Evolutionary conservation across 257 asterid species (phyloP), one percentile per base, ranked within the genome.

Genomic region (Vinca minor): DNA sequence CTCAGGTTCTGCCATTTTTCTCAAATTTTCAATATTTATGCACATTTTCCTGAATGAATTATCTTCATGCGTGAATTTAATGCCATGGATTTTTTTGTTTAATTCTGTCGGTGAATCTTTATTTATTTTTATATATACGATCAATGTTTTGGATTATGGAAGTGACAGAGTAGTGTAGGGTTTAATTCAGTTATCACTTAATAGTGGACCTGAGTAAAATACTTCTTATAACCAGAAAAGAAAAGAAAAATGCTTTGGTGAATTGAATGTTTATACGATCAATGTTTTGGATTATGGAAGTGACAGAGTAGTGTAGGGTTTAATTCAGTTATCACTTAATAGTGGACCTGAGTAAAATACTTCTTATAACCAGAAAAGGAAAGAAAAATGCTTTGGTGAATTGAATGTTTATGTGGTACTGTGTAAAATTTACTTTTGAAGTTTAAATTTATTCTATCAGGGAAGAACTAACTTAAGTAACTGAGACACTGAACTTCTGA

Each of bases 1-100:
- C 78, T 82, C 98, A 79, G 98, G 98, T 88, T 39, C 74, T 61
- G 28, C 35, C 49, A 52, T 61, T 78, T 61, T 78, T 65, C 64
- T 26, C 72, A 50, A 63, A 35, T 48, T 48, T 67, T 38, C 49
- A n/a, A n/a, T n/a, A n/a, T 7, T 11, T 5, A 12, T 35, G 39
- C 23, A 34, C 21, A 2, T 31, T 4, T 41, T 1, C 41, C 12
- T 39, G 35, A 38, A 4, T 13, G 42, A 38, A 39, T 4, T 60
- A 12, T 36, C 23, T 31, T 55, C 29, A 21, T 23, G 28, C 17
- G 15, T 28, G 39, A 13, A 54, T 54, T 29, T 5, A 53, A 1
- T 29, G 21, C 38, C n/a, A n/a, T n/a, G 4, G n/a, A n/a, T 55
- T 14, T 55, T 54, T 54, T 56, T 8, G 4, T 7, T 15, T 17